Percentiles rank a stretch among this genome's conserved stretches.
These are phyloP conservation scores for Leccinum fallax DNA, from an alignment of 1,284 basidiomycete genomes.

Conservation along the genomic window DNA sequence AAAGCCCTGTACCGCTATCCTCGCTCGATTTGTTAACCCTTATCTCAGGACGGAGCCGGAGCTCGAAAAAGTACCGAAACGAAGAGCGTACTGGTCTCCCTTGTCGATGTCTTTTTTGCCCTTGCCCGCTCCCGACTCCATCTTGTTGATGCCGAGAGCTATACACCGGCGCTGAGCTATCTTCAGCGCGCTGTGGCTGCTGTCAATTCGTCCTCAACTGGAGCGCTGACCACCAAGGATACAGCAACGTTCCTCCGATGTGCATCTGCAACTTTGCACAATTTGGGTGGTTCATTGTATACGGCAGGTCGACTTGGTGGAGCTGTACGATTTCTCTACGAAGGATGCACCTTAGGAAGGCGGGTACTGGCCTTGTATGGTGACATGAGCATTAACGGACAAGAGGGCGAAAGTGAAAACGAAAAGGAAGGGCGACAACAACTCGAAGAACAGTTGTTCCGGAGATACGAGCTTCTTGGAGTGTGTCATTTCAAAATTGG, in stretches of 20 bases:
- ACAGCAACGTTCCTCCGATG: slow-evolving; percentile 62
- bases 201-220: slow-evolving; percentile 27
- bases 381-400: neutral
- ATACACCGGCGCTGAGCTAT: slow-evolving; percentile 48
- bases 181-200: slow-evolving; percentile 48
- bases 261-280: slow-evolving; percentile 67
- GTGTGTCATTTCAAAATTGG: slow-evolving; percentile 74
- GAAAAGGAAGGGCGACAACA: slow-evolving; percentile 57
- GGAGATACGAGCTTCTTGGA: slow-evolving; percentile 79
- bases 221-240: slow-evolving; percentile 27
- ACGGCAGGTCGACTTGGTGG: slow-evolving; percentile 59
- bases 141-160: slow-evolving; percentile 52
- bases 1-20: slow-evolving; percentile 1
- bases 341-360: slow-evolving; percentile 57
- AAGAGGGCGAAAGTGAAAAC: slow-evolving; percentile 29
- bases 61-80: slow-evolving; percentile 6
- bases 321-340: slow-evolving; percentile 64
- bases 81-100: slow-evolving; percentile 47
- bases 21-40: neutral
- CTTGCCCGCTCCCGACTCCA: slow-evolving; percentile 54
- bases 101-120: slow-evolving; percentile 62
- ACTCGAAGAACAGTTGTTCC: slow-evolving; percentile 63
- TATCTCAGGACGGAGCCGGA: slow-evolving; percentile 30
- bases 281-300: slow-evolving; percentile 64
- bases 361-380: slow-evolving; percentile 43